A percentile compares a stretch with the other conserved stretches of the same genome.
phyloP scores from a whole-genome alignment of 108 stramenopile genomes.

The Pseudonitzschia multiseries region DNA sequence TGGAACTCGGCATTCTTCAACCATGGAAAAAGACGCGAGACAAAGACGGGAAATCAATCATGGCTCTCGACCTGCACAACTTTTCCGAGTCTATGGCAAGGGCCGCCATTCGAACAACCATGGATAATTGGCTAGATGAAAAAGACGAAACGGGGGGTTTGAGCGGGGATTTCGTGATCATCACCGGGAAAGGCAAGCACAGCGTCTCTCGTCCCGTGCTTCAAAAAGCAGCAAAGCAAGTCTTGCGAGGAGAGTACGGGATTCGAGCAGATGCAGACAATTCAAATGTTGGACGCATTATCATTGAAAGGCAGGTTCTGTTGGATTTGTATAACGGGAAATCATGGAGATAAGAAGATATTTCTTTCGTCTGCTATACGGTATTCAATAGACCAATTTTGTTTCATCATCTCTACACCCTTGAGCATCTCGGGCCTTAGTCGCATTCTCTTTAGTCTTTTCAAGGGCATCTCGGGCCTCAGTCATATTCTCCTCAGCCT shows the following conservation, averaged over 20 bases:
- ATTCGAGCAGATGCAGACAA: conserved; percentile 43
- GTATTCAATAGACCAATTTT: no score
- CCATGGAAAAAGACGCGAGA: conserved; percentile 36
- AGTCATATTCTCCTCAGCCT: no score
- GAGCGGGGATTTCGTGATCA: conserved; percentile 48
- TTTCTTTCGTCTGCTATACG: no score
- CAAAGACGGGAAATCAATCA: conserved; percentile 15
- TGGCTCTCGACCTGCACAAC: conserved; percentile 59
- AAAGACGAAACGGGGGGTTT: conserved; percentile 11
- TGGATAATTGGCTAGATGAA: conserved; percentile 39
- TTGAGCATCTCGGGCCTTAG: no score
- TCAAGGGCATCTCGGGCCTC: no score
- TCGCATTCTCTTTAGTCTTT: no score
- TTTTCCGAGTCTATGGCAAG: conserved; percentile 68
- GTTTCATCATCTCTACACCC: no score
- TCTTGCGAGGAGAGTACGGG: conserved; percentile 50
- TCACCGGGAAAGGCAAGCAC: conserved; percentile 63
- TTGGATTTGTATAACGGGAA: conserved; percentile 28
- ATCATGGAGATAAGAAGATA: conserved; percentile 19
- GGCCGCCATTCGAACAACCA: conserved; percentile 60
- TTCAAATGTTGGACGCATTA: conserved; percentile 49
- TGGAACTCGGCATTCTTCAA: conserved; percentile 43
- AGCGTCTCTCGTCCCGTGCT: conserved; percentile 54
- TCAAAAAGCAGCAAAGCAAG: conserved; percentile 25
- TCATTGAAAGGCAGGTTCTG: conserved; percentile 33